Conservation (phyloP, 1,284 basidiomycete genomes). For the Trametes versicolor region DNA sequence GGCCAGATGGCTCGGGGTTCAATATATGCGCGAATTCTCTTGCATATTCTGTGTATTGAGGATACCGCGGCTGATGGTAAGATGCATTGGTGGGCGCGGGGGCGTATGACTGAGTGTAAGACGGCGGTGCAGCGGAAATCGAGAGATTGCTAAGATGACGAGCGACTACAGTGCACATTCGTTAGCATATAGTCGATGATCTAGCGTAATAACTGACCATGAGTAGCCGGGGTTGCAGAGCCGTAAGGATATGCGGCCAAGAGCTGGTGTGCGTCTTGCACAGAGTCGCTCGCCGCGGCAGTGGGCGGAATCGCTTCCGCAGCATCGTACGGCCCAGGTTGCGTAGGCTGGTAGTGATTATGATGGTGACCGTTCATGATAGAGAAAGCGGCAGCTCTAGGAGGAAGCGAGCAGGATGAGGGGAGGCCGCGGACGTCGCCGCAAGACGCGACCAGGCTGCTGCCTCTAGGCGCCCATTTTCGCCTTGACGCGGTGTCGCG, state of each 20-base stretch:
- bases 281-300: constrained; percentile 48
- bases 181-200: constrained; percentile 18
- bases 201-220: constrained; percentile 55
- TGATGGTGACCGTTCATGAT: constrained; percentile 30
- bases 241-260: constrained; percentile 73
- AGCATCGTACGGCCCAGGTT: constrained; percentile 17
- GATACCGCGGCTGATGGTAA: constrained; percentile 57
- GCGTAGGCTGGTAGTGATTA: constrained; percentile 18
- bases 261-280: constrained; percentile 69
- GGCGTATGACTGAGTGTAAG: constrained; percentile 68
- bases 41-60: constrained; percentile 67
- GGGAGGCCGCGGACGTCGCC: constrained; percentile 17
- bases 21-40: constrained; percentile 60
- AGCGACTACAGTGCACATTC: constrained; percentile 55
- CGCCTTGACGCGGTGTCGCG: constrained; percentile 31
- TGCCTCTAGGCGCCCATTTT: constrained; percentile 23
- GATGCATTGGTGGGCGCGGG: constrained; percentile 51
- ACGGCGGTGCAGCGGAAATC: constrained; percentile 62
- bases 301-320: constrained; percentile 15
- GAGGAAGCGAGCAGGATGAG: constrained; percentile 10
- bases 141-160: constrained; percentile 70
- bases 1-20: constrained; percentile 48
- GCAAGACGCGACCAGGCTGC: constrained; percentile 31
- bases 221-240: constrained; percentile 73
- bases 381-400: constrained; percentile 9